Percentiles rank a stretch among this genome's conserved stretches.
Evolutionary conservation across 257 asterid species (phyloP).

Genomic region (Solanum sitiens): DNA sequence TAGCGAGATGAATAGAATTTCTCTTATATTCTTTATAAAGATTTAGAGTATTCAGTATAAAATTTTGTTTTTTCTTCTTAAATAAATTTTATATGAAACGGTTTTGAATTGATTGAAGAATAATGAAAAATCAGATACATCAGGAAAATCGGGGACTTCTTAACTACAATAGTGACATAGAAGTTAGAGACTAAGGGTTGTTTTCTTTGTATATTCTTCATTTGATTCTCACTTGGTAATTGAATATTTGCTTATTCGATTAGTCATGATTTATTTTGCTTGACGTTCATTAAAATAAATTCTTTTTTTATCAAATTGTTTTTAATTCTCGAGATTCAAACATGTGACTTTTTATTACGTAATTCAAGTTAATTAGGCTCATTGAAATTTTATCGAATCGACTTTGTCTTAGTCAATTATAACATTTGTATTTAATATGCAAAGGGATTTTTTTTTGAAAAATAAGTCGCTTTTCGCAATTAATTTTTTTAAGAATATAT

Average conservation of each 20-base stretch:
- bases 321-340: background rate
- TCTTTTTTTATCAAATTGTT: no score
- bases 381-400: no score
- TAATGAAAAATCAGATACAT: background rate
- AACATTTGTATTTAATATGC: background rate
- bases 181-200: background rate
- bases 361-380: no score
- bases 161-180: background rate
- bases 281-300: background rate
- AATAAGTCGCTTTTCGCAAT: background rate
- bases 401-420: no score
- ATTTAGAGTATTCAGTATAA: no score
- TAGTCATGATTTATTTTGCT: background rate
- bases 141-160: background rate
- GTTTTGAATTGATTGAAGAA: background rate
- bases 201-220: background rate
- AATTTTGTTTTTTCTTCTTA: accelerated
- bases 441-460: background rate
- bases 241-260: background rate
- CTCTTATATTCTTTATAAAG: no score
- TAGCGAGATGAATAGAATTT: background rate
- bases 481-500: no score
- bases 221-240: background rate
- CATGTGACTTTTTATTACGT: background rate
- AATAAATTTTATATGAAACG: accelerated